Conservation (phyloP, 306 rosid species). For the Sophora flavescens region DNA sequence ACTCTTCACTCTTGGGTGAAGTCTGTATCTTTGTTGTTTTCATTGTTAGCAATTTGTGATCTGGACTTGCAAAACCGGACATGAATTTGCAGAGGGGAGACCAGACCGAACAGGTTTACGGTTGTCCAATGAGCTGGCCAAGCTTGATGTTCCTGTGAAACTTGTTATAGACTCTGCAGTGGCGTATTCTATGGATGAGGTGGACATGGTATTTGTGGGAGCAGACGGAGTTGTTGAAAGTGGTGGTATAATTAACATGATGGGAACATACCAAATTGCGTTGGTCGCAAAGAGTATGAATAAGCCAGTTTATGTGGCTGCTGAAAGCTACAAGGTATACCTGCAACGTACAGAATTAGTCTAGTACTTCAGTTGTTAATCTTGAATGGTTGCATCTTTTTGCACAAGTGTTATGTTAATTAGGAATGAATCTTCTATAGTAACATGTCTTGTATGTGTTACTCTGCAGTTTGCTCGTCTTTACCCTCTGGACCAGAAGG, state of each 20-base stretch:
- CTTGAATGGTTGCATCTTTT: conserved; percentile 24
- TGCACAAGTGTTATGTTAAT: neutral
- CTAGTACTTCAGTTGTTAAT: conserved; percentile 12
- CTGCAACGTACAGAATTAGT: conserved; percentile 20
- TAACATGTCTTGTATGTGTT: conserved; percentile 29
- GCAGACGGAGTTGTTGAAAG: conserved; percentile 98
- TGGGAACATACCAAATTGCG: conserved; percentile 97
- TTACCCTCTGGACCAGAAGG: conserved; percentile 95
- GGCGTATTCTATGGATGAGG: conserved; percentile 97
- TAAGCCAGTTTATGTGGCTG: conserved; percentile 94
- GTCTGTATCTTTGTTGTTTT: conserved; percentile 19
- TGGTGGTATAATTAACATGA: conserved; percentile 96
- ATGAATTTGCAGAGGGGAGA: conserved; percentile 84
- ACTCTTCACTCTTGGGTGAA: neutral
- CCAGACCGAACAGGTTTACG: conserved; percentile 88
- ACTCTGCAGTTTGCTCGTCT: conserved; percentile 90
- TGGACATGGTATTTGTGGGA: conserved; percentile 95
- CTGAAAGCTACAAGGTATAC: conserved; percentile 96
- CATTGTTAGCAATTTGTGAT: neutral
- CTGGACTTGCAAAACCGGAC: conserved; percentile 4
- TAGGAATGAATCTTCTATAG: conserved; percentile 25
- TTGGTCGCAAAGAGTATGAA: conserved; percentile 88
- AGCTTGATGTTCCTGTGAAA: conserved; percentile 90
- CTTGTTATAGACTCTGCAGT: conserved; percentile 95
- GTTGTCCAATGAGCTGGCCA: conserved; percentile 79